Percentiles rank a stretch among this genome's conserved stretches.
These are phyloP conservation scores for Botrytis fragariae DNA, from an alignment of 2,329 filamentous ascomycete genomes.

Conservation along the genomic window DNA sequence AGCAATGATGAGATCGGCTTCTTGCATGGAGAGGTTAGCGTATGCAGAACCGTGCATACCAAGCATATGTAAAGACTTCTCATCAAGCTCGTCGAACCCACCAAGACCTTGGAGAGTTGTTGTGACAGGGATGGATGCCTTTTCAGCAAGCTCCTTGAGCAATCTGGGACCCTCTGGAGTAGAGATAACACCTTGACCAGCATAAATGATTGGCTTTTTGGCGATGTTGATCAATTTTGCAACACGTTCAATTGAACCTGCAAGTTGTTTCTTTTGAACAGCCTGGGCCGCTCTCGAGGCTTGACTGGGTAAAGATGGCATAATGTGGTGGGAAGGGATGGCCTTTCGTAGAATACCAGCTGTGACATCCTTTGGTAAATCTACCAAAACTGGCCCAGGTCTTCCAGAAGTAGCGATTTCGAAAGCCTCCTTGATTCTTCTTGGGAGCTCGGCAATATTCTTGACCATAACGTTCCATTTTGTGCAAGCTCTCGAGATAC, in stretches of 20 bases:
- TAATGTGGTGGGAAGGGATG: constrained; percentile 64
- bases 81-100: constrained; percentile 86
- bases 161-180: constrained; percentile 75
- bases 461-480: constrained; percentile 99
- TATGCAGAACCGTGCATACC: constrained; percentile 98
- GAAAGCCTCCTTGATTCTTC: constrained; percentile 95
- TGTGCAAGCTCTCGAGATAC: constrained; percentile 91
- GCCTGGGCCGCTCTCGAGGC: constrained; percentile 80
- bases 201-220: constrained; percentile 94
- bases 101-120: constrained; percentile 94
- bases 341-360: constrained; percentile 77
- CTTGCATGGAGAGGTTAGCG: constrained; percentile 97
- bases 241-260: constrained; percentile 71
- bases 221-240: constrained; percentile 80
- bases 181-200: constrained; percentile 83
- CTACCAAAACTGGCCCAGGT: constrained; percentile 91
- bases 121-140: constrained; percentile 88
- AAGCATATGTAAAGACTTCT: constrained; percentile 95
- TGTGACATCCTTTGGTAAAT: constrained; percentile 95
- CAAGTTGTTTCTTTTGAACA: constrained; percentile 67
- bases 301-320: constrained; percentile 75
- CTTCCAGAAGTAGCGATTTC: constrained; percentile 95
- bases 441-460: constrained; percentile 86
- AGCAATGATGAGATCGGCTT: constrained; percentile 92
- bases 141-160: constrained; percentile 83